Conservation (phyloP, 225 moss, liverwort and hornwort genomes). For the Pleurozium schreberi region DNA sequence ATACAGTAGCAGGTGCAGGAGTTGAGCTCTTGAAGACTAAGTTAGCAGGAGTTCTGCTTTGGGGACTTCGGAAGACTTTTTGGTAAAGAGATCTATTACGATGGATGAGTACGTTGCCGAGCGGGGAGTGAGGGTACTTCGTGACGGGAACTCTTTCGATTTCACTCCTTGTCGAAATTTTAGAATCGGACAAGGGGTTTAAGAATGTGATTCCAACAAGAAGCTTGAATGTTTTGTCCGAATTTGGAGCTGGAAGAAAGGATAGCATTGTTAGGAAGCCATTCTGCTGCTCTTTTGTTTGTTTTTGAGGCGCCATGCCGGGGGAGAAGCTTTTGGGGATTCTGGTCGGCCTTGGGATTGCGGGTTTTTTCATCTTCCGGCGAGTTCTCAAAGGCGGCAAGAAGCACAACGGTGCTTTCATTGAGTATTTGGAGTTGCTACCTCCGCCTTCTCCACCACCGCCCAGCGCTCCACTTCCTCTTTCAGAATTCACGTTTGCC, state of each 20-base stretch:
- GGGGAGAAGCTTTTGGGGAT: conserved; percentile 45
- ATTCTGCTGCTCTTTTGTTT: not conserved
- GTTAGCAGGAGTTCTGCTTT: not conserved
- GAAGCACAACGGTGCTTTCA: conserved; percentile 87
- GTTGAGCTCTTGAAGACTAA: not conserved
- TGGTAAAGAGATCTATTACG: not conserved
- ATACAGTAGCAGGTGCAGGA: not conserved
- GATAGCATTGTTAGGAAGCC: not conserved
- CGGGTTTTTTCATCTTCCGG: conserved; percentile 62
- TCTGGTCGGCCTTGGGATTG: conserved; percentile 81
- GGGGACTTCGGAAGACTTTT: not conserved
- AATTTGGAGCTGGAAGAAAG: not conserved
- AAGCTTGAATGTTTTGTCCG: not conserved
- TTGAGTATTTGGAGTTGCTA: conserved; percentile 75
- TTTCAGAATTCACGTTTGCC: conserved; percentile 79
- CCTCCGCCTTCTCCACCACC: conserved; percentile 69
- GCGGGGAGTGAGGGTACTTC: not conserved
- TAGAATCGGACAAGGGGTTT: not conserved
- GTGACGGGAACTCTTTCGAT: not conserved
- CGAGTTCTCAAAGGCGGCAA: conserved; percentile 41
- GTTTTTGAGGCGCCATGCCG: conserved; percentile 7
- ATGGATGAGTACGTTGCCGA: not conserved
- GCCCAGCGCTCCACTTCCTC: conserved; percentile 60
- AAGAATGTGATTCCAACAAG: conserved; percentile 3
- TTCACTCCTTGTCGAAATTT: not conserved